A percentile compares a stretch with the other conserved stretches of the same genome.
phyloP scores from a whole-genome alignment of 805 yeast genomes.

The Cyberlindnera suaveolens region DNA sequence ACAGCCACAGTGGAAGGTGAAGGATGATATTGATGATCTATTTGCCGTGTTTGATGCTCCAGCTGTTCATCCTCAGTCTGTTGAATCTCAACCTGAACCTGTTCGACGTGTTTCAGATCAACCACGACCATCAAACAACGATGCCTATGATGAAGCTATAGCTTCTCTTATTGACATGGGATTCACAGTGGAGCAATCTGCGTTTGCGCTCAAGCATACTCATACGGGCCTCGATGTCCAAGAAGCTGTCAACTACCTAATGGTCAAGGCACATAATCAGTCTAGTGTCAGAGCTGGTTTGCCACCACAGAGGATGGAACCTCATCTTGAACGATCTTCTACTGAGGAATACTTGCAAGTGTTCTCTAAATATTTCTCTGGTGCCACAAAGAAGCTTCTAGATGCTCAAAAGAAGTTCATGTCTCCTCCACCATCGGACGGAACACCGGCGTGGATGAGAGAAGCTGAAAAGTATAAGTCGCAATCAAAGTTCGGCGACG shows the following conservation, averaged over 20 bases:
- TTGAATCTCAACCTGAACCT: constrained; percentile 1
- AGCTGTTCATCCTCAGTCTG: background rate
- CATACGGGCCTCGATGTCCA: constrained; percentile 50
- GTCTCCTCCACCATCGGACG: constrained; percentile 24
- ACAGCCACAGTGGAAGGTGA: constrained; percentile 3
- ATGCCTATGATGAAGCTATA: constrained; percentile 40
- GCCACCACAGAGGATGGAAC: constrained; percentile 6
- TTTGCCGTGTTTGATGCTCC: constrained; percentile 27
- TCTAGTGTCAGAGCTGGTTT: constrained; percentile 26
- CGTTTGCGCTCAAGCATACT: constrained; percentile 49
- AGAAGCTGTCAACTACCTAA: constrained; percentile 58
- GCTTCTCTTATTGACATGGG: constrained; percentile 81
- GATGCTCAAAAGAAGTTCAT: constrained; percentile 28
- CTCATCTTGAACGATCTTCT: background rate
- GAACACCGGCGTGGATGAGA: constrained; percentile 72
- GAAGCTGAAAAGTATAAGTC: constrained; percentile 42
- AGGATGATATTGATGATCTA: constrained; percentile 23
- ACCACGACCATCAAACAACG: constrained; percentile 5
- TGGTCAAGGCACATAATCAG: constrained; percentile 50
- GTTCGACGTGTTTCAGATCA: background rate
- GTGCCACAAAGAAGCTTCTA: constrained; percentile 18
- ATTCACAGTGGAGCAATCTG: constrained; percentile 55
- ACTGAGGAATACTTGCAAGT: constrained; percentile 17
- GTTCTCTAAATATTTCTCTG: constrained; percentile 16
- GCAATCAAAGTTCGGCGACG: constrained; percentile 33